Conservation (phyloP, 2,329 filamentous ascomycete genomes). For the Saccharata proteae region DNA sequence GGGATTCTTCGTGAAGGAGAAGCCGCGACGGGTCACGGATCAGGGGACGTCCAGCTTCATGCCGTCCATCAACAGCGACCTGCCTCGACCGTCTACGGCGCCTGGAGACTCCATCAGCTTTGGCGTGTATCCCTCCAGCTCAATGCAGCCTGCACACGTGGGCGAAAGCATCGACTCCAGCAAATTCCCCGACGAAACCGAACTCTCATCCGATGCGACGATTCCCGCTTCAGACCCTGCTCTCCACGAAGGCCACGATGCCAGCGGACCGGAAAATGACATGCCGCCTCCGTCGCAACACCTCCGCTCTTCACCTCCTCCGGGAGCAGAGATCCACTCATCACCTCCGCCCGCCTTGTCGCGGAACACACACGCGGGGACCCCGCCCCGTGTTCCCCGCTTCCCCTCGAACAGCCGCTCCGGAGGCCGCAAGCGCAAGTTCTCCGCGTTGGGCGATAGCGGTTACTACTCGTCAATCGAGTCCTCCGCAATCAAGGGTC, state of each 20-base stretch:
- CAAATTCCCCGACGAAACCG: conserved; percentile 39
- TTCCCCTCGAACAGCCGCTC: conserved; percentile 51
- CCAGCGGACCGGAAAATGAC: conserved; percentile 16
- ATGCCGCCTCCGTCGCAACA: conserved; percentile 31
- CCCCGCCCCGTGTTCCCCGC: conserved; percentile 59
- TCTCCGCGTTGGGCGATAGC: conserved; percentile 76
- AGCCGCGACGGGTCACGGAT: conserved; percentile 48
- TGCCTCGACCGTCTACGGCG: conserved; percentile 26
- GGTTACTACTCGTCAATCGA: conserved; percentile 95
- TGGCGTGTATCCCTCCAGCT: conserved; percentile 19
- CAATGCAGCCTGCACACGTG: conserved; percentile 12
- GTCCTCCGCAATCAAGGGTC: conserved; percentile 71
- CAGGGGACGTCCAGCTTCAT: conserved; percentile 19
- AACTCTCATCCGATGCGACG: conserved; percentile 39
- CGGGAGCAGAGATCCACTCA: conserved; percentile 64
- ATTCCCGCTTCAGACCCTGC: conserved; percentile 40
- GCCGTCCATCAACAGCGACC: conserved; percentile 19
- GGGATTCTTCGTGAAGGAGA: conserved; percentile 84
- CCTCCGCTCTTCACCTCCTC: conserved; percentile 57
- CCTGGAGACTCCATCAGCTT: conserved; percentile 12
- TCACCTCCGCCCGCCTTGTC: conserved; percentile 85
- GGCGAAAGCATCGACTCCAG: conserved; percentile 36
- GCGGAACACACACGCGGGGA: conserved; percentile 49
- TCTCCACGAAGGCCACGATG: conserved; percentile 34
- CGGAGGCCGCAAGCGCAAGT: conserved; percentile 63